Conservation (phyloP, 805 yeast genomes). For the Wickerhamomyces ciferrii region DNA sequence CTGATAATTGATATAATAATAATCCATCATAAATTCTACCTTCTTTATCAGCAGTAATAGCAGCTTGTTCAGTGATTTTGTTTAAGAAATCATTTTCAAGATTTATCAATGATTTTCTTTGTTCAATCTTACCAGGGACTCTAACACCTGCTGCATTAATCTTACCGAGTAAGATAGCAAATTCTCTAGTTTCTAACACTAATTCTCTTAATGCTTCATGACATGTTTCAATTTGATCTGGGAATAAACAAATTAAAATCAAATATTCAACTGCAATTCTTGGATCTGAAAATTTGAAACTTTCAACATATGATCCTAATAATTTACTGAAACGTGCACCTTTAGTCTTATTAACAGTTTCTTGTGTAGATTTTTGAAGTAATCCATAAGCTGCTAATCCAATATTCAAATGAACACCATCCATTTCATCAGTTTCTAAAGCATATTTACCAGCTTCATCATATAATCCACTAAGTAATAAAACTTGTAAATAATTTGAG, state of each 20-base stretch:
- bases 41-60: conserved; percentile 83
- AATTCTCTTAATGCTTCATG: conserved; percentile 81
- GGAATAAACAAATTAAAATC: conserved; percentile 57
- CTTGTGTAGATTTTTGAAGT: conserved; percentile 39
- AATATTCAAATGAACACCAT: conserved; percentile 86
- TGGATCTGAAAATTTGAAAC: conserved; percentile 83
- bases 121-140: conserved; percentile 79
- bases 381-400: conserved; percentile 72
- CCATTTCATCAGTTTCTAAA: conserved; percentile 63
- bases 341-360: conserved; percentile 26
- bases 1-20: conserved; percentile 79
- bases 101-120: conserved; percentile 59
- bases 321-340: conserved; percentile 51
- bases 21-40: conserved; percentile 86
- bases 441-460: conserved; percentile 73
- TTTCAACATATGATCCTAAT: conserved; percentile 74
- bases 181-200: conserved; percentile 82
- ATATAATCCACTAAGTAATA: conserved; percentile 72
- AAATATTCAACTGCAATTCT: conserved; percentile 89
- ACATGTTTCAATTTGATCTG: conserved; percentile 46
- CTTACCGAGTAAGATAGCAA: conserved; percentile 77
- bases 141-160: conserved; percentile 72
- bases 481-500: conserved; percentile 65
- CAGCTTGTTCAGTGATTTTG: conserved; percentile 79
- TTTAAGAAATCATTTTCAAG: conserved; percentile 59